phyloP scores from a whole-genome alignment of 1,284 basidiomycete species.

The Ceratobasidium papillatum region DNA sequence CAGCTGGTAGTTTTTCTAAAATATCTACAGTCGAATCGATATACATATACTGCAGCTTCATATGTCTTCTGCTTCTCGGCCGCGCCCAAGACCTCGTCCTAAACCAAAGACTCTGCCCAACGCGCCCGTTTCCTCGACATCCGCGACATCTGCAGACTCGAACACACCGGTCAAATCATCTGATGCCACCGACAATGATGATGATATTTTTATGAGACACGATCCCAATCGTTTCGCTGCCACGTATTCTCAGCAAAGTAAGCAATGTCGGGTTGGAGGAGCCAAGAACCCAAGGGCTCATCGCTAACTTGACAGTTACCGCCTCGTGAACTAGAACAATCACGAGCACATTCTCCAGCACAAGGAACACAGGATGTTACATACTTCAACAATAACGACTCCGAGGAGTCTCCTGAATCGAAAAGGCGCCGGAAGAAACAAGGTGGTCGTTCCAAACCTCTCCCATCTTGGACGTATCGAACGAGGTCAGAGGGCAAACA shows the following conservation, averaged over 20 bases:
- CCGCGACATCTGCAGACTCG: conserved; percentile 2
- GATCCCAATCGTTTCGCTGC: conserved; percentile 25
- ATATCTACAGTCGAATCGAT: no score
- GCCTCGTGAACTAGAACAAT: conserved; percentile 15
- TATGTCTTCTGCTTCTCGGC: conserved; percentile 30
- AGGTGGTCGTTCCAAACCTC: conserved; percentile 16
- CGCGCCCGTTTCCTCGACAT: conserved; percentile 14
- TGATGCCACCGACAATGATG: conserved; percentile 4
- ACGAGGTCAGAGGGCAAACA: background rate
- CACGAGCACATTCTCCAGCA: conserved; percentile 24
- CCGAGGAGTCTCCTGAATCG: conserved; percentile 28
- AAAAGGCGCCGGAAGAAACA: conserved; percentile 25
- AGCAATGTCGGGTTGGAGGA: background rate
- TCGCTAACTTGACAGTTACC: conserved; percentile 22
- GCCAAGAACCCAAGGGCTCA: conserved; percentile 2
- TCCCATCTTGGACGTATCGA: conserved; percentile 29
- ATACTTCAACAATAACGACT: conserved; percentile 21
- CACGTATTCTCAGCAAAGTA: conserved; percentile 28
- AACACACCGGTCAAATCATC: conserved; percentile 17
- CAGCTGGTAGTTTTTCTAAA: no score
- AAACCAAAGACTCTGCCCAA: conserved; percentile 26
- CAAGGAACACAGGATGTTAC: conserved; percentile 20
- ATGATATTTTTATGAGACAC: conserved; percentile 31
- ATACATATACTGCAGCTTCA: background rate
- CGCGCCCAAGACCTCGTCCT: conserved; percentile 28